These are phyloP conservation scores for Dictyophora rubrovolvata DNA, from an alignment of 768 basidiomycete species.

Conservation along the genomic window DNA sequence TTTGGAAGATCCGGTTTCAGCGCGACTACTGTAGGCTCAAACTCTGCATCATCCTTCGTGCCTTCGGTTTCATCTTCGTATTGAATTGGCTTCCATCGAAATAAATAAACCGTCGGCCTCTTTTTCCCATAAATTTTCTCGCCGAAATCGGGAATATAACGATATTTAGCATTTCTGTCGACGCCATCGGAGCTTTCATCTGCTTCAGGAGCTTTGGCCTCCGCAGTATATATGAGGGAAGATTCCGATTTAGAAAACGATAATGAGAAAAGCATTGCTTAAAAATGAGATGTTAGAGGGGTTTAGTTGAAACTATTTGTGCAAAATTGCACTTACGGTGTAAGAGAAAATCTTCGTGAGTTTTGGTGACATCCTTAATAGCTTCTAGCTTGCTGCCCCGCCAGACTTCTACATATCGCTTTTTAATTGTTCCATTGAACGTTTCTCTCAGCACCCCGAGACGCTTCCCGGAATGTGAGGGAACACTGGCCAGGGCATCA, in stretches of 20 bases:
- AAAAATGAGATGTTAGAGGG: neutral
- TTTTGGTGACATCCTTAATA: constrained; percentile 45
- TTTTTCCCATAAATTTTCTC: constrained; percentile 48
- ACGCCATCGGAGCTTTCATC: constrained; percentile 9
- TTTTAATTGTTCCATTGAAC: constrained; percentile 22
- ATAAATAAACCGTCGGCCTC: constrained; percentile 43
- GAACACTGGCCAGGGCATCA: constrained; percentile 31
- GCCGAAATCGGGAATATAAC: constrained; percentile 51
- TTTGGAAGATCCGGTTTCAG: constrained; percentile 6
- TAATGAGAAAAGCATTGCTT: constrained; percentile 43
- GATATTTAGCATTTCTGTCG: constrained; percentile 32
- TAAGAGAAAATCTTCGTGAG: constrained; percentile 49
- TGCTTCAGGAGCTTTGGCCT: constrained; percentile 30
- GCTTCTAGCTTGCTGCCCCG: constrained; percentile 30
- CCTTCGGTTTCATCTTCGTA: constrained; percentile 4
- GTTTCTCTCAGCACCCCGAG: constrained; percentile 38
- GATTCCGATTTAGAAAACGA: constrained; percentile 45
- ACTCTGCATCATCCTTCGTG: constrained; percentile 9
- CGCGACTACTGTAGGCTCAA: constrained; percentile 15
- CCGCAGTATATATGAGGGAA: constrained; percentile 51
- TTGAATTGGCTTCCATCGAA: constrained; percentile 15
- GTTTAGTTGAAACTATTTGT: neutral
- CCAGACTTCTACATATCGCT: constrained; percentile 56
- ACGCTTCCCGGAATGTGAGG: constrained; percentile 32
- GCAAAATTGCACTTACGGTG: constrained; percentile 36